Percentiles rank a stretch among this genome's conserved stretches.
Evolutionary conservation across 306 rosid genomes (phyloP).

Genomic region (Elaeagnus macrophylla): DNA sequence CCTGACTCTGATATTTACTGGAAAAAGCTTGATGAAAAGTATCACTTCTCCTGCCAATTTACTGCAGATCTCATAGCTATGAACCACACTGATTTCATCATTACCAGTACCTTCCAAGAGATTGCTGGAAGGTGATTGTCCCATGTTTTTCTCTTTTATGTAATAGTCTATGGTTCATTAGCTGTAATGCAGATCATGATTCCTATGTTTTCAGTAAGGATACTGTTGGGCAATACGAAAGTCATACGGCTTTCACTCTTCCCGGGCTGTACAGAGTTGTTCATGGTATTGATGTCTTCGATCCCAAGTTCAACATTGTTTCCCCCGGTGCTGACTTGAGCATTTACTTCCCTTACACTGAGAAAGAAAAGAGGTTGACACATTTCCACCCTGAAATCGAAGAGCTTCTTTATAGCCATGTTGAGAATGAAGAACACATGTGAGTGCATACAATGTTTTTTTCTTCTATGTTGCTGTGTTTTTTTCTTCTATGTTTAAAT

Average conservation of each 20-base stretch:
- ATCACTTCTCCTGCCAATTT: constrained; percentile 94
- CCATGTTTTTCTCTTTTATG: no score
- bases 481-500: not conserved
- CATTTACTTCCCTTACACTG: constrained; percentile 79
- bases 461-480: not conserved
- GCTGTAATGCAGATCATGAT: constrained; percentile 4
- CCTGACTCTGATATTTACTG: constrained; percentile 97
- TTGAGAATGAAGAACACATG: constrained; percentile 88
- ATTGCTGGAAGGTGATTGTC: constrained; percentile 83
- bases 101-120: constrained; percentile 98
- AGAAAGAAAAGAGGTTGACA: constrained; percentile 55
- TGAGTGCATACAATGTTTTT: constrained; percentile 21
- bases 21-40: constrained; percentile 83
- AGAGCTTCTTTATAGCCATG: constrained; percentile 82
- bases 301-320: constrained; percentile 97
- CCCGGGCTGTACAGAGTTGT: constrained; percentile 97
- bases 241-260: constrained; percentile 97
- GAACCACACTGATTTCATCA: constrained; percentile 97
- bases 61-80: constrained; percentile 98
- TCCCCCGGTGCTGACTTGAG: constrained; percentile 93
- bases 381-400: constrained; percentile 79
- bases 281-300: constrained; percentile 89
- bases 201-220: constrained; percentile 54
- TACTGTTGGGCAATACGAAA: constrained; percentile 92
- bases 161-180: not conserved